Base-by-base conservation (phyloP, 768 basidiomycete genomes). In the Stropharia rugosoannulata region DNA sequence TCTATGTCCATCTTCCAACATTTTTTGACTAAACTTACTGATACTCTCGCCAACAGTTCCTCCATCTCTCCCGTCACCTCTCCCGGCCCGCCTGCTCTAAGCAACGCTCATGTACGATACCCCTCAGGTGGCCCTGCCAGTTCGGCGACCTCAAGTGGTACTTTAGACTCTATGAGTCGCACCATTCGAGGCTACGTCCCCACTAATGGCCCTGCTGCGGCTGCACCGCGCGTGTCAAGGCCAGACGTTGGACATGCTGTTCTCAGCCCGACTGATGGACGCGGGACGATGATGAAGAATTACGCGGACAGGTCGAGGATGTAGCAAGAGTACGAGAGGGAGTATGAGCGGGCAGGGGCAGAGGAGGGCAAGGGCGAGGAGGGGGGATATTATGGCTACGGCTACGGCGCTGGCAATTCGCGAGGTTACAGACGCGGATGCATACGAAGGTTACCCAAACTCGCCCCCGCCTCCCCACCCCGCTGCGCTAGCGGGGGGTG, bases 161-260 rank as follows among this genome's bases (percentile, higher is more conserved):
- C 80, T 54, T 70, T 84, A 16, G 80, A 82, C 66, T 73, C 72
- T 19, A 72, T 85, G 58, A 80, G 83, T 9, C 77, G 78, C 16
- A 75, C 81, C 8, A 70, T 85, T 25, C 79, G 82, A 44, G 75
- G 71, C 58, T 84, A 84, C 52, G 45, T 46, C 7, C 45, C 45
- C 12, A 3, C 45, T 50, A 59, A 40, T 39, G 41, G 10, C 46
- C 49, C 46, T 18, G 48, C 22, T 35, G 46, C 5, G 29, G 29
- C 29, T 10, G 29, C 29, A 32, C 29, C 29, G 29, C 9, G 9
- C 29, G 9, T 32, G 9, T 32, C 29, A 32, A 22, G 22, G 22
- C 22, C 22, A 22, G 22, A 22, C 9, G 45, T 22, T 46, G 22
- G 27, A 8, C 9, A 25, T 46, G 19, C 45, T 13, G 3, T 5